phyloP scores from a whole-genome alignment of 164 flowering plant species.

The Brasenia schreberi region DNA sequence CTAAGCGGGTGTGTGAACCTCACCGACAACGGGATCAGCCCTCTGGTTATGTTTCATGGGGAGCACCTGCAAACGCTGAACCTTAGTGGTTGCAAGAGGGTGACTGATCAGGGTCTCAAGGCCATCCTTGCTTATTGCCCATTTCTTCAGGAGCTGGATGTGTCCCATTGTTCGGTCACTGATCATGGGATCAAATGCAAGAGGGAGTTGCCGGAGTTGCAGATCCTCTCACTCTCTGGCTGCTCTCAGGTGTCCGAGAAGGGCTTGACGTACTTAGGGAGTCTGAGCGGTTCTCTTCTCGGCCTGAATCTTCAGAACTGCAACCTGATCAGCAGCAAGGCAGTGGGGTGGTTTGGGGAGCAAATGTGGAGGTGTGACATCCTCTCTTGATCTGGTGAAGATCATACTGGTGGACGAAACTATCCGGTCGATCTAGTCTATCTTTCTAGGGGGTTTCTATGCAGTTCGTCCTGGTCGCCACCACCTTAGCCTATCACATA shows the following conservation, averaged over 20 bases:
- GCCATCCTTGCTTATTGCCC: constrained; percentile 49
- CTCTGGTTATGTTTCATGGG: constrained; percentile 41
- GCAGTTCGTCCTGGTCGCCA: neutral
- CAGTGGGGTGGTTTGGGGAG: constrained; percentile 34
- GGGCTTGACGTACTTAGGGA: constrained; percentile 29
- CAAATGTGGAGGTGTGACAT: constrained; percentile 62
- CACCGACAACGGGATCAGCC: constrained; percentile 39
- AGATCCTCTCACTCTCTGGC: constrained; percentile 51
- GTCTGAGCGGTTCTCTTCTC: constrained; percentile 37
- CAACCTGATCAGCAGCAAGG: constrained; percentile 32
- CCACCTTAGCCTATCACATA: constrained; percentile 12
- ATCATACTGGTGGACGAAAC: neutral
- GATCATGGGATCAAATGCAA: constrained; percentile 43
- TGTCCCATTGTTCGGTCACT: constrained; percentile 43
- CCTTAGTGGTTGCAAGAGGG: constrained; percentile 48
- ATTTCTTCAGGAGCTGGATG: constrained; percentile 48
- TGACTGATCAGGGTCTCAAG: constrained; percentile 51
- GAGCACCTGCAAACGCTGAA: constrained; percentile 45
- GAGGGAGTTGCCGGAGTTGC: constrained; percentile 24
- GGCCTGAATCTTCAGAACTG: constrained; percentile 71
- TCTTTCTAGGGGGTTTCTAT: neutral
- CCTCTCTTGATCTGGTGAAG: constrained; percentile 24
- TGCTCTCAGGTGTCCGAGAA: constrained; percentile 47
- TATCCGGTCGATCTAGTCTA: neutral
- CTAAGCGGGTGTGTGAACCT: constrained; percentile 43